phyloP scores from a whole-genome alignment of 169 alveolate species.

The Babesia bovis region DNA sequence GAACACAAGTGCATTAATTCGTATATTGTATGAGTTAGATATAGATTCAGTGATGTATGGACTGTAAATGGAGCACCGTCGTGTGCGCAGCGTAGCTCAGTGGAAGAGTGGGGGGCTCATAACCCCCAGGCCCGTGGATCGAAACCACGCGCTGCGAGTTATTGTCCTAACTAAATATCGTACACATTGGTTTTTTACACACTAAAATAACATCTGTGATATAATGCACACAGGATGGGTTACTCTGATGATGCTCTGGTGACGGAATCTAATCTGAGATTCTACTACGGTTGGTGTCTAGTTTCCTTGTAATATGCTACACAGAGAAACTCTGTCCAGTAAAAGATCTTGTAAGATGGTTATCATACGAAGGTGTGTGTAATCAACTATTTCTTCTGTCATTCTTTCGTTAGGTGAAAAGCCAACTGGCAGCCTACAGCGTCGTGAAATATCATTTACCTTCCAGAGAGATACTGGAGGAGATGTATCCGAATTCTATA shows the following conservation, averaged over 20 bases:
- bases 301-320: not conserved
- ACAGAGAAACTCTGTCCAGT: constrained; percentile 66
- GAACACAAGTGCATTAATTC: not conserved
- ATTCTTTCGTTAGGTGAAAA: constrained; percentile 11
- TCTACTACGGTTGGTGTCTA: constrained; percentile 59
- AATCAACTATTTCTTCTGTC: not conserved
- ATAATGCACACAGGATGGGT: constrained; percentile 33
- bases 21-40: not conserved
- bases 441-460: constrained; percentile 62
- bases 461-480: constrained; percentile 40
- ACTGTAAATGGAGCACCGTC: not conserved
- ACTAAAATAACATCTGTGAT: no score
- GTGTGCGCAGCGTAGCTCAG: constrained; percentile 91
- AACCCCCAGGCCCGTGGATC: constrained; percentile 95
- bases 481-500: constrained; percentile 29
- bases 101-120: constrained; percentile 94
- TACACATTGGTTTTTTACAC: not conserved
- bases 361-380: constrained; percentile 53
- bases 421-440: constrained; percentile 19
- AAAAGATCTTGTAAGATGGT: constrained; percentile 62
- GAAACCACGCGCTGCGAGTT: constrained; percentile 90
- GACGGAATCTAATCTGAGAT: constrained; percentile 59
- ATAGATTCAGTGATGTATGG: not conserved
- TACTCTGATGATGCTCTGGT: constrained; percentile 55
- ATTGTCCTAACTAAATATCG: not conserved